Percentiles rank a stretch among this genome's conserved stretches.
Evolutionary conservation across 2,329 filamentous ascomycete genomes (phyloP).

Genomic region (Paecilomyces variotii): DNA sequence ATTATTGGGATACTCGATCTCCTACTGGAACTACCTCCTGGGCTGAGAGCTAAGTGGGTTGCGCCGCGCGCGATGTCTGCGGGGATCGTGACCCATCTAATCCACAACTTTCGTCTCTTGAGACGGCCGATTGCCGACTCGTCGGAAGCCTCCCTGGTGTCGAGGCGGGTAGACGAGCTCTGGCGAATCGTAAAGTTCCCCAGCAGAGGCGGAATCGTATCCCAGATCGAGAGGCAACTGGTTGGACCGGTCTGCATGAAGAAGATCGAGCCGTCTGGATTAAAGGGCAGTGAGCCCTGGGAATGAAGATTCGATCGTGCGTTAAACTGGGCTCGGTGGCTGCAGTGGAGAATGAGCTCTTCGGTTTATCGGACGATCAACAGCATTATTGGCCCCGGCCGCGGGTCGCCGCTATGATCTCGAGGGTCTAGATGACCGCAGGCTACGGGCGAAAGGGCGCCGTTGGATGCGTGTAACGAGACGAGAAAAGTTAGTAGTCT

Average conservation of each 20-base stretch:
- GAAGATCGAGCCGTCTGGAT: neutral
- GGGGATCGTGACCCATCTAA: neutral
- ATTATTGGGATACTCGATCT: neutral
- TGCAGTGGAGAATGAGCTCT: neutral
- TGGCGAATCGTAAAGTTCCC: neutral
- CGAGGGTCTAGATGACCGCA: neutral
- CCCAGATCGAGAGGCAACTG: neutral
- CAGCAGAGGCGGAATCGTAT: neutral
- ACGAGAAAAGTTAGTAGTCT: neutral
- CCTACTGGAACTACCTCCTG: neutral
- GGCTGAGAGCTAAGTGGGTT: neutral
- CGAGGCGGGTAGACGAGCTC: neutral
- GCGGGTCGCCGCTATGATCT: neutral
- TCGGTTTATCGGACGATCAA: neutral
- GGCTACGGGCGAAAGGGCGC: neutral
- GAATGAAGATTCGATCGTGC: neutral
- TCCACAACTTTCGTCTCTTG: neutral
- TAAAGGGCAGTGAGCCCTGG: neutral
- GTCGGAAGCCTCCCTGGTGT: neutral
- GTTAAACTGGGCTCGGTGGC: neutral
- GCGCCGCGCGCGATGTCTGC: neutral
- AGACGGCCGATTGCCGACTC: neutral
- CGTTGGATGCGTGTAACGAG: neutral
- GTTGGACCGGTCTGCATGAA: neutral
- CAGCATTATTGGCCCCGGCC: neutral